Base-by-base conservation (phyloP, 805 yeast species). In the Starmerella sirachaensis region DNA sequence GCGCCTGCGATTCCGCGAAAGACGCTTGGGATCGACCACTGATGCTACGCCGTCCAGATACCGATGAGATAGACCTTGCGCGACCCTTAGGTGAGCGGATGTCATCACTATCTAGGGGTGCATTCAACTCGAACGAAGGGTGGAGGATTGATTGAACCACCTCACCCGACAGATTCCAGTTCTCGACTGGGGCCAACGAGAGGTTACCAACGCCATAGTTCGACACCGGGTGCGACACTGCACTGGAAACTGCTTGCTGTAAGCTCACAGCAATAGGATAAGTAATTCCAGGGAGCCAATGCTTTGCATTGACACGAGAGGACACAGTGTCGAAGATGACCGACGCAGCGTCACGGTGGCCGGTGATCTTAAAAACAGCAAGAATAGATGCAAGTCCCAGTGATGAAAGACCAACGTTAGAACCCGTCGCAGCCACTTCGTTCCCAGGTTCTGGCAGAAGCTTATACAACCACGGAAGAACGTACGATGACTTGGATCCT, bases 281-380 rank as follows among this genome's bases (percentile, higher is more conserved):
- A 9, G 47, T 32, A 33, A 50, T 43, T 1, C 51, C 52, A 9
- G 52, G 47, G 4, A 50, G 43, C 54, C 54, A 50, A 10, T 24
- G 34, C 12, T 28, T 19, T 2, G n/a, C 6, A 12, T 31, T 16
- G 9, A 50, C 54, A 5, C 47, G 42, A 9, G 11, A 16, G 7
- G 32, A 13, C 28, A 50, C 45, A 18, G 27, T 29, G 4, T 29
- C 23, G 22, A 45, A 41, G 6, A 39, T 20, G 9, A 2, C 10
- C n/a, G 19, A n/a, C 3, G 49, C 48, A 7, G 43, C 40, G 19
- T 26, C 33, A 11, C 37, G 35, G 8, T 37, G 39, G 11, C 26
- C 34, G 3, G 34, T 8, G 5, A 29, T 29, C 4, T 43, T 33
- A 21, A 41, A 37, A 4, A 40, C 22, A 5, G 42, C 48, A 12